Conservation (phyloP, 2,329 filamentous ascomycete species). For the Fusarium falciforme region DNA sequence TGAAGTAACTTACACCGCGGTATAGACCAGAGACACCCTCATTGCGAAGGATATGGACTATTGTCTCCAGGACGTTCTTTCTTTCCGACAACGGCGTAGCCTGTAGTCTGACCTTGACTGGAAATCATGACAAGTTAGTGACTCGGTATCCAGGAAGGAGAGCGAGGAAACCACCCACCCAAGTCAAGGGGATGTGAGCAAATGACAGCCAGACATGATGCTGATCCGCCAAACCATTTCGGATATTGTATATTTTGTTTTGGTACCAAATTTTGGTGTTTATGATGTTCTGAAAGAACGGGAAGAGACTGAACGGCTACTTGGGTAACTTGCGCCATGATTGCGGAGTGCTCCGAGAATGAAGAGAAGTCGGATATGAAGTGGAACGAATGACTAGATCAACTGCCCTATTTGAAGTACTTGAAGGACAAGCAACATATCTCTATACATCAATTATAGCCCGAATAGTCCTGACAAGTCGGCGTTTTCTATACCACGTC, state of each 20-base stretch:
- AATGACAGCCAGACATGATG: slow-evolving; percentile 26
- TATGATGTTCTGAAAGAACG: not conserved
- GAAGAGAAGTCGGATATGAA: not conserved
- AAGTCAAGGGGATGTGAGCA: slow-evolving; percentile 26
- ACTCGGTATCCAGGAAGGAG: not conserved
- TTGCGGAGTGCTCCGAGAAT: not conserved
- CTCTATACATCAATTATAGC: not conserved
- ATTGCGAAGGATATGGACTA: slow-evolving; percentile 7
- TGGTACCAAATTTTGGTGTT: not conserved
- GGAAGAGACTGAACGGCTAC: not conserved
- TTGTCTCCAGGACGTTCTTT: slow-evolving; percentile 8
- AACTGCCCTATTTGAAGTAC: not conserved
- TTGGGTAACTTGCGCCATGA: not conserved
- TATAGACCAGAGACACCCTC: slow-evolving; percentile 17
- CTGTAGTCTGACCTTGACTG: slow-evolving; percentile 27
- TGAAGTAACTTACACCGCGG: slow-evolving; percentile 4
- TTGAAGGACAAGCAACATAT: not conserved
- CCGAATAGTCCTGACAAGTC: not conserved
- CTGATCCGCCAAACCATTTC: slow-evolving; percentile 25
- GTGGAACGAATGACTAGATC: not conserved
- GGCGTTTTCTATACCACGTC: not conserved
- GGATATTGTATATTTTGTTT: slow-evolving; percentile 11
- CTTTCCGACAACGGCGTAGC: slow-evolving; percentile 6
- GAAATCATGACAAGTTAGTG: not conserved
- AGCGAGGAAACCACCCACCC: not conserved